A percentile compares a stretch with the other conserved stretches of the same genome.
Evolutionary conservation across 2,329 filamentous ascomycete species (phyloP).

Genomic region (Colletotrichum destructivum): DNA sequence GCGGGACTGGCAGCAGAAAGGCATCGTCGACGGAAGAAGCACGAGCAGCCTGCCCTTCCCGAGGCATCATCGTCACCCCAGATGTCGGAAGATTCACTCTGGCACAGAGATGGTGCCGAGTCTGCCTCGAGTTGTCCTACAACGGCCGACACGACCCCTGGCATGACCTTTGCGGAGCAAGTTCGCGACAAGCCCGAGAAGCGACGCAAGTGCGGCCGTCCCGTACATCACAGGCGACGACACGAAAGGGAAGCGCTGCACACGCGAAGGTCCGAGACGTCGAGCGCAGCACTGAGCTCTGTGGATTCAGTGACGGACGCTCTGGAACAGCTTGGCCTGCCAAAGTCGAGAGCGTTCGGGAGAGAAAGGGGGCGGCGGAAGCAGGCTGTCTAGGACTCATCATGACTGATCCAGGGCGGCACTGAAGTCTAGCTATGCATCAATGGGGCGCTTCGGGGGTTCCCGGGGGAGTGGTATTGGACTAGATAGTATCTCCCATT

Average conservation of each 20-base stretch:
- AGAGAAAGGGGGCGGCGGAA: constrained; percentile 9
- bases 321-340: constrained; percentile 5
- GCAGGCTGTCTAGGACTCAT: not conserved
- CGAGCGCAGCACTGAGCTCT: not conserved
- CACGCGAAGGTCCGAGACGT: not conserved
- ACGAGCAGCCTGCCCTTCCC: not conserved
- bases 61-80: not conserved
- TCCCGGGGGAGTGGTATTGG: too few species aligned
- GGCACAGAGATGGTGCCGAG: too few species aligned
- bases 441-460: too few species aligned
- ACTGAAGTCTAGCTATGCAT: not conserved
- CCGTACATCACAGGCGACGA: not conserved
- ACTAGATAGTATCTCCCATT: too few species aligned
- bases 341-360: not conserved
- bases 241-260: not conserved
- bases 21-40: constrained; percentile 7
- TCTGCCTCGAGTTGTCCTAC: not conserved
- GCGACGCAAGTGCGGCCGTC: constrained; percentile 9
- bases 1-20: not conserved
- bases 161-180: not conserved
- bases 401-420: fast-evolving
- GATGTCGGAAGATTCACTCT: too few species aligned
- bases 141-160: too few species aligned
- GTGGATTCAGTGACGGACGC: constrained; percentile 5
- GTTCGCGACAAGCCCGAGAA: not conserved